These are phyloP conservation scores for Nannochloris sp. DNA, from an alignment of 139 green algal species.

Conservation along the genomic window DNA sequence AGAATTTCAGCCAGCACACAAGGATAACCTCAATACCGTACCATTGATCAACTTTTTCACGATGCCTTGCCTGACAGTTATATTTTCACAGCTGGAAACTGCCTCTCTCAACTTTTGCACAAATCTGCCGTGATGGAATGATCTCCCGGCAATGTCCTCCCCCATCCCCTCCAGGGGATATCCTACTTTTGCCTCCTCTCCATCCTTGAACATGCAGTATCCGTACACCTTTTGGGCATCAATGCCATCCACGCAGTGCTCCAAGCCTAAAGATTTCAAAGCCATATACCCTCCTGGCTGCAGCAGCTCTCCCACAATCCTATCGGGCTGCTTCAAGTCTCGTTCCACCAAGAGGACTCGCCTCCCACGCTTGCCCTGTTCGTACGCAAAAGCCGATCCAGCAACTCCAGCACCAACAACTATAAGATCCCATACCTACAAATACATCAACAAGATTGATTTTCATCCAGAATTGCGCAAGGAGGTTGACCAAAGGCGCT, in stretches of 20 bases:
- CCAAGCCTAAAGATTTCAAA: slow-evolving; percentile 85
- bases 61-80: slow-evolving; percentile 66
- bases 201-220: slow-evolving; percentile 91
- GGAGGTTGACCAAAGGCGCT: too few species aligned
- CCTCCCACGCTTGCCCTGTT: slow-evolving; percentile 60
- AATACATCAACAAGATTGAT: neutral
- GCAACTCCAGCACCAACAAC: slow-evolving; percentile 90
- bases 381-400: slow-evolving; percentile 76
- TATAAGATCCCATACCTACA: slow-evolving; percentile 83
- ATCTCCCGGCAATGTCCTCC: slow-evolving; percentile 75
- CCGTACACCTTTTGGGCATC: slow-evolving; percentile 86
- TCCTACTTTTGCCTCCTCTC: slow-evolving; percentile 51
- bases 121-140: slow-evolving; percentile 95
- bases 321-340: slow-evolving; percentile 84
- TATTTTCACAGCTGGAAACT: slow-evolving; percentile 29
- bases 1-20: neutral
- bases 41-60: slow-evolving; percentile 61
- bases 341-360: slow-evolving; percentile 86
- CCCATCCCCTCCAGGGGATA: slow-evolving; percentile 75
- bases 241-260: slow-evolving; percentile 70
- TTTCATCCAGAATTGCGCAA: too few species aligned
- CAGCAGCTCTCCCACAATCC: slow-evolving; percentile 98
- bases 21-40: neutral
- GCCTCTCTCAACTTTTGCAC: slow-evolving; percentile 75
- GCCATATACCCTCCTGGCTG: slow-evolving; percentile 91